Evolutionary conservation across 805 yeast species (phyloP), one percentile per base, ranked within the genome.

Genomic region (Starmerella stellata): DNA sequence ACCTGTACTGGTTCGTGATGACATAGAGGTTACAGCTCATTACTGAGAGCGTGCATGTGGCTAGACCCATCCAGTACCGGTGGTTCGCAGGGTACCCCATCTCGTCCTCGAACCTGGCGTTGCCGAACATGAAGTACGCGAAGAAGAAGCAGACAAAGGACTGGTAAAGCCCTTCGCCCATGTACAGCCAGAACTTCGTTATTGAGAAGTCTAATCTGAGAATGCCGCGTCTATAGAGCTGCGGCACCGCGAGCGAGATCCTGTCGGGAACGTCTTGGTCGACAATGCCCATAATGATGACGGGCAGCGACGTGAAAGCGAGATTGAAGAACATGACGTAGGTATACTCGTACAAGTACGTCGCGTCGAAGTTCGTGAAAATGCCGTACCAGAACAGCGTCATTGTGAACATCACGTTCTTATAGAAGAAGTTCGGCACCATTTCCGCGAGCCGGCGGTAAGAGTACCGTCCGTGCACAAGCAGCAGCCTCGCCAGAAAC

Each of bases 401-500:
- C 54, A 78, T 57, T 11, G 85, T 77, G 59, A 76, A 79, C 32
- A 74, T 70, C 38, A 75, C 73, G 55, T 79, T 78, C 57, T 78
- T 79, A 63, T 74, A 79, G 52, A 78, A 78, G 61, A 78, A 77
- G 54, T 78, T 72, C 15, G 87, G 83, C 48, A 78, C 68, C 83
- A 78, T 76, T 53, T 78, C 83, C 1, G 80, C 72, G 33, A 78
- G 59, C 44, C 92, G 62, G 50, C 71, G 70, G 55, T 78, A 78
- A 1, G 81, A 74, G 83, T 87, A 79, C 43, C 85, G 65, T 17
- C 92, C 92, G 56, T 78, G 92, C 25, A 77, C 82, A 38, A 78
- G 58, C 36, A 79, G 57, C 40, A 78, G 61, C 44, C 83, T 61
- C 2, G 75, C 66, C 45, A 78, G 57, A 56, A 65, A 79, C 44